A percentile compares a stretch with the other conserved stretches of the same genome.
Conservation (phyloP, 495 filamentous ascomycete genomes). For the Penicillium coffeae region DNA sequence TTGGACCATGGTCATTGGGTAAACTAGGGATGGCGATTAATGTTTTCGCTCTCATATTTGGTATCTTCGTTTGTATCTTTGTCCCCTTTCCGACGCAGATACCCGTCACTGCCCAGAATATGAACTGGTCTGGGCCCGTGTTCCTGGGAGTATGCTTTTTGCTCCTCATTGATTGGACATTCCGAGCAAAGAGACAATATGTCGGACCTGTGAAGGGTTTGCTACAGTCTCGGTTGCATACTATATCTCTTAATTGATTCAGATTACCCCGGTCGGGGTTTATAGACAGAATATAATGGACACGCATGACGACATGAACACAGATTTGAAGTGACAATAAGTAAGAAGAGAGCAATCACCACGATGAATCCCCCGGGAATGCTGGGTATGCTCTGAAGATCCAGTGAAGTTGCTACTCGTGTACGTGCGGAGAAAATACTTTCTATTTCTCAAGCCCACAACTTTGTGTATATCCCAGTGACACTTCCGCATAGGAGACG, state of each 20-base stretch:
- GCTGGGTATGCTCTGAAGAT: no score
- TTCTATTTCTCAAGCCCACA: no score
- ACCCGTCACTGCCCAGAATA: conserved; percentile 32
- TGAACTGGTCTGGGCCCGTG: conserved; percentile 40
- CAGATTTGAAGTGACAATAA: no score
- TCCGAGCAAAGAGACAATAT: conserved; percentile 26
- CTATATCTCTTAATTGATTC: background rate
- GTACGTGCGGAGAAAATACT: no score
- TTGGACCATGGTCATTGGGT: conserved; percentile 29
- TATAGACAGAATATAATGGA: background rate
- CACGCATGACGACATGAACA: no score
- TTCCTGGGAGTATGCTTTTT: conserved; percentile 31
- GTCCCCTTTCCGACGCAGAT: conserved; percentile 35
- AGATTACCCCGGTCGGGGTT: no score
- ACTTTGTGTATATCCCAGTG: no score
- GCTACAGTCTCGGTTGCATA: background rate
- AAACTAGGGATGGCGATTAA: conserved; percentile 35
- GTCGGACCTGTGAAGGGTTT: conserved; percentile 13
- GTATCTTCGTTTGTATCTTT: conserved; percentile 36
- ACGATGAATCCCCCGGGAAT: no score
- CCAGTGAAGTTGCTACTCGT: no score
- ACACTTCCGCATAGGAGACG: background rate
- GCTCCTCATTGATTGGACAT: conserved; percentile 30
- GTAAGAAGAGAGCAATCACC: no score
- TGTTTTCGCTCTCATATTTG: conserved; percentile 28